A percentile compares a stretch with the other conserved stretches of the same genome.
These are phyloP conservation scores for Penicillium concentricum DNA, from an alignment of 2,329 filamentous ascomycete genomes.

Conservation along the genomic window DNA sequence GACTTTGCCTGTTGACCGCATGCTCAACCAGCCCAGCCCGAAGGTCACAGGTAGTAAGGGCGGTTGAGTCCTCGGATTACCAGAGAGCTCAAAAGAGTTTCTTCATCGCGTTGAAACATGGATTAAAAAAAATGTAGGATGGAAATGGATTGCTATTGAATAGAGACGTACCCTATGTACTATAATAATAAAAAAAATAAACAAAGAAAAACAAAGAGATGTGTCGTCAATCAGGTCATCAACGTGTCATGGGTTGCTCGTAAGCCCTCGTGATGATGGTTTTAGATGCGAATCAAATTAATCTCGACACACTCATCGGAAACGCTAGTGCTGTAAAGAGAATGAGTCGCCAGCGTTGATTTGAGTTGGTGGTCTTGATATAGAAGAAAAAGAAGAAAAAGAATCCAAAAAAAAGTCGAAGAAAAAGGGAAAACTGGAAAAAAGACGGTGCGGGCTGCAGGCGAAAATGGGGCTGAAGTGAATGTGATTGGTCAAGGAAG, in stretches of 20 bases:
- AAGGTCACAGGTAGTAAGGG: conserved; percentile 22
- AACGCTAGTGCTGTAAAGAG: conserved; percentile 63
- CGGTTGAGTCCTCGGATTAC: conserved; percentile 49
- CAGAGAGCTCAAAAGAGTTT: conserved; percentile 42
- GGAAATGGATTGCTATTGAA: conserved; percentile 3
- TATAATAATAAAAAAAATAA: conserved; percentile 4
- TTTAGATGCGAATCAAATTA: conserved; percentile 67
- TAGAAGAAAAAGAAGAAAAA: conserved; percentile 36
- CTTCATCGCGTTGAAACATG: conserved; percentile 31
- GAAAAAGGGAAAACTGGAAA: conserved; percentile 24
- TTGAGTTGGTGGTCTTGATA: conserved; percentile 69
- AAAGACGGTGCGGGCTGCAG: conserved; percentile 34
- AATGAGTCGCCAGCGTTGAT: conserved; percentile 64
- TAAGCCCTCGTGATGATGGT: conserved; percentile 70
- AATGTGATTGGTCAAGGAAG: conserved; percentile 28
- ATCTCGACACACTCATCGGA: conserved; percentile 73
- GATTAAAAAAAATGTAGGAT: not conserved
- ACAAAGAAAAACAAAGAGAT: conserved; percentile 18
- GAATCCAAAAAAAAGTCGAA: conserved; percentile 12
- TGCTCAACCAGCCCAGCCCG: conserved; percentile 40
- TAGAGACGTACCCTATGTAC: conserved; percentile 22
- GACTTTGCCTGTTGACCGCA: conserved; percentile 47
- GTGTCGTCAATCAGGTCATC: conserved; percentile 49
- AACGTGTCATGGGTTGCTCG: conserved; percentile 44
- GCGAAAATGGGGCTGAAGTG: conserved; percentile 14